Evolutionary conservation across 345 rosid genomes (phyloP), one percentile per base, ranked within the genome.

Genomic region (Eutrema heterophyllum): DNA sequence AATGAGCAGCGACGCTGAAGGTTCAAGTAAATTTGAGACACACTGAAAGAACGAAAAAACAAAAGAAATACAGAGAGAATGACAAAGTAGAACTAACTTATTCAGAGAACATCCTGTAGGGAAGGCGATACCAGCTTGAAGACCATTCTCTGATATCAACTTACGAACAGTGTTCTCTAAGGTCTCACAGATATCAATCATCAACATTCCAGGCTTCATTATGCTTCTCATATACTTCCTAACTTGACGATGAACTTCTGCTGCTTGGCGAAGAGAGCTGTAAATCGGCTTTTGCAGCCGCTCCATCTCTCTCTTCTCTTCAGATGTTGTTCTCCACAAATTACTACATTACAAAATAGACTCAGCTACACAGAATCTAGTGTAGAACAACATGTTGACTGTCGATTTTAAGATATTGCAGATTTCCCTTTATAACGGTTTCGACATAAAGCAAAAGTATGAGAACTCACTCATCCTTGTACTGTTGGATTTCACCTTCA

Each of bases 181-280:
- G 27, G 96, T 92, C 81, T 89, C 99, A 67, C 97, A 92, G 21
- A 90, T 82, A 79, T 92, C 99, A 60, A 88, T 92, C 97, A 90
- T 90, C 60, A 88, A 78, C 96, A 95, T 85, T 76, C 98, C 96
- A 54, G 97, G 97, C 73, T 86, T 90, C 81, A 89, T 53, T 57
- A 92, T 89, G 82, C 90, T 82, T 84, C 71, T 92, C 4, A 89
- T 87, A 71, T 90, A 86, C 74, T 92, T 90, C 54, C 96, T 7
- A 70, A 95, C 97, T 95, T 92, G 97, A 26, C 97, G 92, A 84
- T 95, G 99, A 75, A 92, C 97, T 87, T 92, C 99, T 18, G 99
- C 99, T 29, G 97, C 99, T 64, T 84, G 97, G 24, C 92, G 98
- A 64, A 90, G 88, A 36, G 97, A 90, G 82, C 86, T 92, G 64